Evolutionary conservation across 1,139 yeast genomes (phyloP), one percentile per base, ranked within the genome.

Genomic region (Blastobotrys illinoisensis): DNA sequence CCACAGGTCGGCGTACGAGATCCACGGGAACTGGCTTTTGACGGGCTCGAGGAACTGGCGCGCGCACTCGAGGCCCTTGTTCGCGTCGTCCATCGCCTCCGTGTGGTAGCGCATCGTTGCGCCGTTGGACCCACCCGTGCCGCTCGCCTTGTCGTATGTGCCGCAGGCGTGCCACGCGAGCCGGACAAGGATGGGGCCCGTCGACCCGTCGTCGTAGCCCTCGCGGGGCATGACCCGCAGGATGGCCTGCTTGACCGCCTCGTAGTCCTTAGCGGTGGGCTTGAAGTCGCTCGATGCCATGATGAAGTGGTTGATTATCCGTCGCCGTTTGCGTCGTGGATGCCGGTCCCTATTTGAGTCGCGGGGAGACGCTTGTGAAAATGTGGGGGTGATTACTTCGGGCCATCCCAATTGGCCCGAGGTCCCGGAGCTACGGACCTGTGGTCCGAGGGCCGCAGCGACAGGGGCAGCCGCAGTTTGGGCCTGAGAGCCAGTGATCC

Each of bases 241-340:
- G 70, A 91, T 89, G 44, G 82, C 93, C 64, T 88, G 88, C 68
- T 88, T 88, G 45, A 91, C 82, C 28, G 81, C 70, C 66, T 86
- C 93, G 72, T 86, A 90, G 60, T 87, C 74, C 44, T 64, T 66
- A 36, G 52, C 55, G 16, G 46, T 36, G 44, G 50, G 46, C 46
- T 40, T 48, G 16, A 32, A 32, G 16, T 32, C 40, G 40, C 16
- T 32, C 7, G 40, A 32, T 32, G 40, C 40, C 40, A 32, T 32
- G 16, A 32, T 32, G 40, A 32, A 32, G 40, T 32, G 7, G 40
- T 32, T 32, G 16, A 32, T 32, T 13, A 32, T 32, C 40, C 40
- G 40, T 32, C 40, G 40, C 40, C 40, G 14, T 13, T 3, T 13
- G 16, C 40, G 40, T n/a, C 40, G 16, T n/a, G 40, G 40, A 32